phyloP scores from a whole-genome alignment of 2,329 filamentous ascomycete genomes.

The Diaporthe eres region DNA sequence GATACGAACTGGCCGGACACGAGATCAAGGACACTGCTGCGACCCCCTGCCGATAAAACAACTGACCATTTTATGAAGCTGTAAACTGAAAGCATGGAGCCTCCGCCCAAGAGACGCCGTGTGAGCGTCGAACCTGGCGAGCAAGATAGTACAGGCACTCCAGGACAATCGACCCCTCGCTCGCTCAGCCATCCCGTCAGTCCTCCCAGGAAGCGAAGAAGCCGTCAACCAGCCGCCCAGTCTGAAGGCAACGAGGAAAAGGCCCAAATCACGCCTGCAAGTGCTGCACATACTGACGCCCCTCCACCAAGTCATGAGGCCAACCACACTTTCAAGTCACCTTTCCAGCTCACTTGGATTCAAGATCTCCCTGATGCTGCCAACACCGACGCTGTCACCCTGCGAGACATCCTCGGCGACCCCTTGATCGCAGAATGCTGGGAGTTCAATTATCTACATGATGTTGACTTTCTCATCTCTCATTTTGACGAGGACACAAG shows the following conservation, averaged over 20 bases:
- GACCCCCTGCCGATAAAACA: neutral
- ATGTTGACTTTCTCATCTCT: constrained; percentile 69
- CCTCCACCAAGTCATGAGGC: neutral
- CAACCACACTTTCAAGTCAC: constrained; percentile 64
- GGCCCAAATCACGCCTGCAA: neutral
- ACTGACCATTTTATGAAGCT: neutral
- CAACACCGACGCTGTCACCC: constrained; percentile 76
- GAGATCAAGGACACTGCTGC: neutral
- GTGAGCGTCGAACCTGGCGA: constrained; percentile 4
- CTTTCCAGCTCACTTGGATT: constrained; percentile 80
- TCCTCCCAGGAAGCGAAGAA: constrained; percentile 58
- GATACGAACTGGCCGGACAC: neutral
- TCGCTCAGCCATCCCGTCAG: constrained; percentile 60
- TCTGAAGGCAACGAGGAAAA: neutral
- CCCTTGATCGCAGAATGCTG: constrained; percentile 80
- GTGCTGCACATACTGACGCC: neutral
- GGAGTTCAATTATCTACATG: constrained; percentile 79
- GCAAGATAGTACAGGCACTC: neutral
- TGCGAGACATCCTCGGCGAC: constrained; percentile 79
- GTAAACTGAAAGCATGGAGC: constrained; percentile 35
- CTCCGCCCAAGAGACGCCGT: constrained; percentile 32
- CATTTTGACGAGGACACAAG: constrained; percentile 67
- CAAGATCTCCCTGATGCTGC: constrained; percentile 69
- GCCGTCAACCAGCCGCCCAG: constrained; percentile 36
- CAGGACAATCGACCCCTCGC: constrained; percentile 41